Percentiles rank a stretch among this genome's conserved stretches.
These are phyloP conservation scores for Sungouiella thailandica DNA, from an alignment of 805 yeast genomes.

Conservation along the genomic window DNA sequence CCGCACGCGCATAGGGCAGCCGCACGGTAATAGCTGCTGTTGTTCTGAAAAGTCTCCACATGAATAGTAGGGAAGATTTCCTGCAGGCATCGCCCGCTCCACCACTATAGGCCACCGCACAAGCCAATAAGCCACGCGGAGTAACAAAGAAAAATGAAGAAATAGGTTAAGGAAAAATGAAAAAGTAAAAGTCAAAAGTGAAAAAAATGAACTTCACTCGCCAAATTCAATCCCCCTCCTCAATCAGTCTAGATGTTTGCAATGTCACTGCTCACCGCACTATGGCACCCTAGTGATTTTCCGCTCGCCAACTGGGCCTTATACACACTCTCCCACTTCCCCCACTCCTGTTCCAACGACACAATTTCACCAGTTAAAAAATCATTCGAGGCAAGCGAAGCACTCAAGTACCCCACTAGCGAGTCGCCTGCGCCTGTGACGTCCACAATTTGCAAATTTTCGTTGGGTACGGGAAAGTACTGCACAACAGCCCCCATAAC, in stretches of 20 bases:
- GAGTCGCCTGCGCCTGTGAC: constrained; percentile 93
- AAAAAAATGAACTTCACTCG: too few species aligned
- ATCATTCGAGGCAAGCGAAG: constrained; percentile 23
- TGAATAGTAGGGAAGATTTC: too few species aligned
- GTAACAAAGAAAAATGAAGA: too few species aligned
- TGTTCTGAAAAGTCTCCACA: too few species aligned
- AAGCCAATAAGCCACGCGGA: too few species aligned
- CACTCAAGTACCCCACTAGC: constrained; percentile 58
- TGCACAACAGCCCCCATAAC: constrained; percentile 56
- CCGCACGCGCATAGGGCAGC: too few species aligned
- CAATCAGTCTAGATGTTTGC: constrained; percentile 4
- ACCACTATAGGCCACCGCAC: too few species aligned
- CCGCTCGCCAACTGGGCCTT: constrained; percentile 41
- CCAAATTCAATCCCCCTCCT: too few species aligned
- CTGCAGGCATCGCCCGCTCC: too few species aligned
- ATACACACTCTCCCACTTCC: constrained; percentile 30
- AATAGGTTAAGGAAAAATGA: too few species aligned
- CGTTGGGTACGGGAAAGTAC: constrained; percentile 47
- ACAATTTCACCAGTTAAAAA: constrained; percentile 24
- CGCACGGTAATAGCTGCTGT: too few species aligned
- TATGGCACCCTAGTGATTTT: not conserved
- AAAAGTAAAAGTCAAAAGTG: too few species aligned
- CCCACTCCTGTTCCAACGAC: constrained; percentile 32
- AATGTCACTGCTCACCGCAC: constrained; percentile 1
- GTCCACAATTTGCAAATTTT: constrained; percentile 39